Evolutionary conservation across 148 eudicot genomes (phyloP), one percentile per base, ranked within the genome.

Genomic region (Rhododendron williamsianum): DNA sequence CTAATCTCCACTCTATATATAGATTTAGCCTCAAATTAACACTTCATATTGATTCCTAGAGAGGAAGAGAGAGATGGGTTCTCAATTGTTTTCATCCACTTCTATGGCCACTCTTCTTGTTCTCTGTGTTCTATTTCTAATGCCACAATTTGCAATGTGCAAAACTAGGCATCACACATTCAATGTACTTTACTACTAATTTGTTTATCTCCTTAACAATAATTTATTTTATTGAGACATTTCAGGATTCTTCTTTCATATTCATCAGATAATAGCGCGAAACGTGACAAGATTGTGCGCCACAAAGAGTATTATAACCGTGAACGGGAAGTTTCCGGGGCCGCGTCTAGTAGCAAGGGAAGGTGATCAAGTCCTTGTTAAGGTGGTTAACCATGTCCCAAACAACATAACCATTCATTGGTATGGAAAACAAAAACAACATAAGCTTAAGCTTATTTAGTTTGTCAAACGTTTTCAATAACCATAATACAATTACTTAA

Each of bases 361-460:
- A 83, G 85, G 79, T 33, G 85, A 83, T 49, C 85, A 33, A 49
- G 65, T 83, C 27, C 60, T 83, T 4, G 85, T 83, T 16, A 83
- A 46, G 78, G 78, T 83, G 85, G 79, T 83, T 30, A 83, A 83
- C 85, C 63, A 83, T 71, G 85, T 83, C 85, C 30, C 79, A 1
- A 46, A 19, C 45, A 83, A 83, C 35, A 30, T 83, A 27, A 46
- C 85, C 78, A 35, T 35, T 35, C 36, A 35, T 2, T 35, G 36
- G 36, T 35, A 35, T 35, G 36, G 36, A 35, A 35, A 35, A 1
- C 36, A 35, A 35, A 35, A 35, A 35, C 36, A 33, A 2, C 63
- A 16, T 56, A 63, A 63, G 30, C 71, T n/a, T 63, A 16, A 12
- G 30, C 12, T 12, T 35, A 72, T 72, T 30, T 72, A 15, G 30